Conservation (phyloP, 2,329 filamentous ascomycete genomes). For the Delphinella strobiligena region DNA sequence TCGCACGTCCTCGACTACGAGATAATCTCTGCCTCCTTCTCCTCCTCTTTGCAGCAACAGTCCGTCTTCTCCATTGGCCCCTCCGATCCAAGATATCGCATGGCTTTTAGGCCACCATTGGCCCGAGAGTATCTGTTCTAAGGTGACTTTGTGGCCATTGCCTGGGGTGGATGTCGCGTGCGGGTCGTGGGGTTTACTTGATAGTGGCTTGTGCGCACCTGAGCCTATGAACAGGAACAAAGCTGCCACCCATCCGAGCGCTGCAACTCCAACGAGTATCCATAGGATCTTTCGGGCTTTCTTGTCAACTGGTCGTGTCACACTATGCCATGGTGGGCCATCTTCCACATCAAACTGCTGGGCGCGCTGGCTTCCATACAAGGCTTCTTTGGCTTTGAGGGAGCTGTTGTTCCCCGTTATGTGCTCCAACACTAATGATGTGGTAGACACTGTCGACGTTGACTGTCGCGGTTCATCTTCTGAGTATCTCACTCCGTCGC, state of each 20-base stretch:
- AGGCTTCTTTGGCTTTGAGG: slow-evolving; percentile 35
- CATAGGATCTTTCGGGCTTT: slow-evolving; percentile 52
- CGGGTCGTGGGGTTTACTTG: slow-evolving; percentile 55
- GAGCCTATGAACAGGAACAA: slow-evolving; percentile 54
- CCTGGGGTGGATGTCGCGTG: slow-evolving; percentile 49
- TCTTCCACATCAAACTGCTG: slow-evolving; percentile 40
- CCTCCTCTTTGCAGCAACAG: slow-evolving; percentile 63
- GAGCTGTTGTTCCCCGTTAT: slow-evolving; percentile 43
- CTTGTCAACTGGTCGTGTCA: slow-evolving; percentile 43
- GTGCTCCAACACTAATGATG: slow-evolving; percentile 69
- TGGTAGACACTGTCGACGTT: slow-evolving; percentile 68
- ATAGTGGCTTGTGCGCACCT: slow-evolving; percentile 54
- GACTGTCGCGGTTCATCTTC: slow-evolving; percentile 38
- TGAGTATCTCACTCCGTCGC: too few species aligned
- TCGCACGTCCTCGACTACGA: slow-evolving; percentile 79
- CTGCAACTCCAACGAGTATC: slow-evolving; percentile 47
- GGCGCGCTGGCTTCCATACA: slow-evolving; percentile 22
- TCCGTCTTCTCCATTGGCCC: slow-evolving; percentile 68
- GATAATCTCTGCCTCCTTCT: slow-evolving; percentile 52
- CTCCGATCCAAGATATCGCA: slow-evolving; percentile 64
- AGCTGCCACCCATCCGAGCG: slow-evolving; percentile 56
- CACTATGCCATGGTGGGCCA: slow-evolving; percentile 27
- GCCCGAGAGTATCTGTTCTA: slow-evolving; percentile 58
- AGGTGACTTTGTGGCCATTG: slow-evolving; percentile 58
- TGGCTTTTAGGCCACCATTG: slow-evolving; percentile 53